Evolutionary conservation across 2,329 filamentous ascomycete species (phyloP), one percentile per base, ranked within the genome.

Genomic region (Lachnellula hyalina): DNA sequence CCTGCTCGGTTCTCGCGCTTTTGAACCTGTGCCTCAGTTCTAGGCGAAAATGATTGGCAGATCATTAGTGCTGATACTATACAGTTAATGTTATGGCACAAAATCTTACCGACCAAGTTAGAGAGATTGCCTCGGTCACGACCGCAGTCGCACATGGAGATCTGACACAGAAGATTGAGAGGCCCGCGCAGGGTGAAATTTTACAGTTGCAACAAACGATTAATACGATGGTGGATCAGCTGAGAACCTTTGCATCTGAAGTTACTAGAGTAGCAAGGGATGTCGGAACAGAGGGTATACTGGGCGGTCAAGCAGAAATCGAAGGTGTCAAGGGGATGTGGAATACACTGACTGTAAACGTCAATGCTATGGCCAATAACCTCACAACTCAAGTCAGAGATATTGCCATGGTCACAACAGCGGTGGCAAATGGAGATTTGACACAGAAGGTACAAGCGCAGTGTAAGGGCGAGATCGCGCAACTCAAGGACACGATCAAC

Each of bases 401-500:
- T 73, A 99, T 97, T 72, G 95, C 95, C 66, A 86, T 85, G 73
- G 84, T 87, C 60, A 87, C 84, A 34, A 87, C 84, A 34, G 84
- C 84, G 57, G 84, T 87, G 62, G 84, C 84, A 65, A 85, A 84
- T 73, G 93, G 93, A 74, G 94, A 99, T 71, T 79, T 99, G 65
- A 96, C 92, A 49, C 93, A 96, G 72, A 96, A 96, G 72, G 93
- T 99, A 40, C 90, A 96, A 72, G 92, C 92, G 58, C 90, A 90
- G 68, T 93, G 89, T 74, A 88, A 86, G 75, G 95, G 88, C 72
- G 94, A 93, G 79, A 97, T 92, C 67, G 88, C 85, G 69, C 90
- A 89, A 75, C 87, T 99, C 68, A 99, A 99, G 74, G 92, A 91
- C 57, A 97, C 94, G 47, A 99, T 97, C 77, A 99, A 99, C 74